phyloP scores from a whole-genome alignment of 805 yeast genomes.

The Yamadazyma phyllophila region DNA sequence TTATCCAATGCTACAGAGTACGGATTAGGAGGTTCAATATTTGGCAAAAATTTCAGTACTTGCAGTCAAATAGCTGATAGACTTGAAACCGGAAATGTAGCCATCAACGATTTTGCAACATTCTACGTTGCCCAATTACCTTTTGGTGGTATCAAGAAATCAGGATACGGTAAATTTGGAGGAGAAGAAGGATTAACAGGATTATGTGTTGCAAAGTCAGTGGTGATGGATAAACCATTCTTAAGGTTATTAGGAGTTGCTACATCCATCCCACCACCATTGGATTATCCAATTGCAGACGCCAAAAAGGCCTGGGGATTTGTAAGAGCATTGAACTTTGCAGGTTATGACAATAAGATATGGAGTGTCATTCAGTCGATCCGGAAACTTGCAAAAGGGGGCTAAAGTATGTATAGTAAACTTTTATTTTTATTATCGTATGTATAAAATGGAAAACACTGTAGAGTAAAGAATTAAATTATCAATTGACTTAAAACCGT shows the following conservation, averaged over 20 bases:
- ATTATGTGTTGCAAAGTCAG: slow-evolving; percentile 79
- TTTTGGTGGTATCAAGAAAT: slow-evolving; percentile 89
- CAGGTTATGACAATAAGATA: slow-evolving; percentile 73
- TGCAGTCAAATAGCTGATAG: slow-evolving; percentile 62
- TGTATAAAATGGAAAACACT: slow-evolving; percentile 5
- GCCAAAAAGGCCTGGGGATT: slow-evolving; percentile 86
- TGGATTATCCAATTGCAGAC: slow-evolving; percentile 88
- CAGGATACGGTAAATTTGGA: slow-evolving; percentile 97
- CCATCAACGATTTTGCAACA: slow-evolving; percentile 97
- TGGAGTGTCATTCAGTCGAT: slow-evolving; percentile 58
- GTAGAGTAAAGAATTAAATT: slow-evolving; percentile 3
- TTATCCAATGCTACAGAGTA: slow-evolving; percentile 82
- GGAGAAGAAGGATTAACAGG: slow-evolving; percentile 97
- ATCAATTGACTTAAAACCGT: not conserved
- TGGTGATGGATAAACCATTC: slow-evolving; percentile 80
- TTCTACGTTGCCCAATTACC: slow-evolving; percentile 95
- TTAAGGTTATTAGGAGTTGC: slow-evolving; percentile 56
- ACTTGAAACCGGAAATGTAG: slow-evolving; percentile 84
- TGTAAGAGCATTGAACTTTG: slow-evolving; percentile 75
- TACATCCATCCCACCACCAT: slow-evolving; percentile 79
- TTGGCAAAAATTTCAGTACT: slow-evolving; percentile 60
- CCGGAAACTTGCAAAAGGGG: slow-evolving; percentile 37
- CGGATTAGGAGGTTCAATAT: slow-evolving; percentile 91
- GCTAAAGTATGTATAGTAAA: slow-evolving; percentile 9
- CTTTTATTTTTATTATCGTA: not conserved